phyloP scores from a whole-genome alignment of 2,329 filamentous ascomycete genomes.

The Diplodia seriata region DNA sequence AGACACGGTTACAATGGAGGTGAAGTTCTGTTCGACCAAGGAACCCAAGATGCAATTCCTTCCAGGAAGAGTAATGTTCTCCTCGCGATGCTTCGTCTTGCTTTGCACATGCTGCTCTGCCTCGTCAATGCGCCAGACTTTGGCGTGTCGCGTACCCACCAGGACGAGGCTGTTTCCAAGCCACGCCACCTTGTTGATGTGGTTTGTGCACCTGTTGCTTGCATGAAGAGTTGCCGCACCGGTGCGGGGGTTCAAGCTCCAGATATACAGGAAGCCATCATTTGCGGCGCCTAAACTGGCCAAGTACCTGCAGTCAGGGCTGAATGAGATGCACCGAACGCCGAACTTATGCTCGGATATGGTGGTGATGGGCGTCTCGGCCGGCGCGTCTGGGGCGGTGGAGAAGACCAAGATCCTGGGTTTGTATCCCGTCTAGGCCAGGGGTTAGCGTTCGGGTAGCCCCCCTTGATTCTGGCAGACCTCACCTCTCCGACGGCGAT shows the following conservation, averaged over 20 bases:
- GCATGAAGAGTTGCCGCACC: constrained; percentile 79
- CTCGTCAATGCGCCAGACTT: constrained; percentile 88
- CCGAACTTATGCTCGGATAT: constrained; percentile 91
- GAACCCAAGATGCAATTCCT: constrained; percentile 86
- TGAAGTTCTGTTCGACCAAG: constrained; percentile 84
- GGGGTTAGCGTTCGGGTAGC: constrained; percentile 41
- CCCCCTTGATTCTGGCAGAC: constrained; percentile 11
- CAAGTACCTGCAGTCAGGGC: constrained; percentile 81
- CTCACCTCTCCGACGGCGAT: constrained; percentile 85
- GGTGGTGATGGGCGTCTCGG: constrained; percentile 81
- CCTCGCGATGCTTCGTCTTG: constrained; percentile 46
- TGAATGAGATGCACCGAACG: constrained; percentile 88
- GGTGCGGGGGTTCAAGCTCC: constrained; percentile 82
- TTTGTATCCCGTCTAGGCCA: constrained; percentile 77
- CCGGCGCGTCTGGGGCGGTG: constrained; percentile 74
- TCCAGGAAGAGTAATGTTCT: constrained; percentile 73
- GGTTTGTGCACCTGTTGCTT: constrained; percentile 92
- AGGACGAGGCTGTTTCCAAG: constrained; percentile 84
- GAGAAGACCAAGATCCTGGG: constrained; percentile 91
- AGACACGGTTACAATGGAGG: constrained; percentile 74
- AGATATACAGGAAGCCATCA: constrained; percentile 92
- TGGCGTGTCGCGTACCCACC: constrained; percentile 88
- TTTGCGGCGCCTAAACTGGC: constrained; percentile 88
- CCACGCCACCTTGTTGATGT: constrained; percentile 87
- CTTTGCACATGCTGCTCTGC: constrained; percentile 61